Base-by-base conservation (phyloP, 2,329 filamentous ascomycete genomes). In the Fusarium buharicum region DNA sequence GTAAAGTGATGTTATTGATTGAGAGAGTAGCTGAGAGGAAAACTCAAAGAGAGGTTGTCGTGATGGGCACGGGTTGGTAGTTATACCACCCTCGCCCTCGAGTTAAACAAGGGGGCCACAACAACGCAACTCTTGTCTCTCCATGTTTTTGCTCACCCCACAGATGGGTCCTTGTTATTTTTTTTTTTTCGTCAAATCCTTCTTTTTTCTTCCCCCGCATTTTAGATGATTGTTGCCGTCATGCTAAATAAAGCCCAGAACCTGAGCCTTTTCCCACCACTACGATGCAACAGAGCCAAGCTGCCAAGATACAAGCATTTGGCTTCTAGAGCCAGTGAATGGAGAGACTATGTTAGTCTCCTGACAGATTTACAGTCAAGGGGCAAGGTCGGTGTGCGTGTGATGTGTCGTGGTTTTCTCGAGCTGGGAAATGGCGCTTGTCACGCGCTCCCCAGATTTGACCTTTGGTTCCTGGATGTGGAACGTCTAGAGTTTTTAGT, bases 311-410 rank as follows among this genome's bases (percentile, higher is more conserved):
- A 13, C 27, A 11, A 11, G 27, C 27, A 13, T 28, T 10, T 11
- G 12, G 27, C 27, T 28, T 13, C 27, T 11, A 11, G 2, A n/a
- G 14, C 3, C 20, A 34, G 45, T 22, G 11, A 45, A 34, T 28
- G 30, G 17, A 14, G 27, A 44, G 37, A 24, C 38, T 9, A 34
- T 37, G 17, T 24, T 20, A 45, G 43, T 63, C 55, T 57, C 39
- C 36, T 48, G 62, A 57, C 40, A 38, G 20, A 18, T 68, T 70
- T 68, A 67, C 67, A 70, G 67, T 70, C 69, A 69, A 70, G 61
- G 61, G 67, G 68, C 66, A 70, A 55, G 27, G 27, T 33, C 30
- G 34, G 46, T 43, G 56, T 38, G 52, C 67, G 56, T 70, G 67
- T 70, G 68, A 70, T 70, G 54, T 49, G 37, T 31, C 30, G 48